Evolutionary conservation across 257 asterid species (phyloP).

Genomic region (Rubia yunnanensis): DNA sequence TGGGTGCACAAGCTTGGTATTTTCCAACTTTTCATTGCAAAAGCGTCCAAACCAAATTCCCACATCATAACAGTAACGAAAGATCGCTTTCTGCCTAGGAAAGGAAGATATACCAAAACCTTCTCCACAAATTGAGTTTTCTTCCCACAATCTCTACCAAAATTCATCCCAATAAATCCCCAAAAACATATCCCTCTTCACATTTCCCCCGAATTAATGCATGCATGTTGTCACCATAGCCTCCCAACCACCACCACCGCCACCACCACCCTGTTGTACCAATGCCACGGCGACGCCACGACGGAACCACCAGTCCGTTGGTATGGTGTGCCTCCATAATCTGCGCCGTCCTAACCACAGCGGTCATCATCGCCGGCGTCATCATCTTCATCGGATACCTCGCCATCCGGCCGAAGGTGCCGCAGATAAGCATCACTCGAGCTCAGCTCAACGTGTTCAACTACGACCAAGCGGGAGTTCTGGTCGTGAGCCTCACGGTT

Average conservation of each 20-base stretch:
- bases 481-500: constrained; percentile 41
- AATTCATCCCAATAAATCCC: constrained; percentile 15
- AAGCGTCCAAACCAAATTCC: constrained; percentile 3
- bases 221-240: constrained; percentile 10
- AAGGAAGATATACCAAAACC: constrained; percentile 88
- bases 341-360: constrained; percentile 48
- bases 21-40: constrained; percentile 7
- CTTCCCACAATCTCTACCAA: constrained; percentile 5
- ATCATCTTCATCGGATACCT: constrained; percentile 53
- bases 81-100: constrained; percentile 55
- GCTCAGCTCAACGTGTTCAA: constrained; percentile 56
- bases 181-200: background rate
- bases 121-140: constrained; percentile 31
- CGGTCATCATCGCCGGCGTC: constrained; percentile 59
- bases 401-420: constrained; percentile 53
- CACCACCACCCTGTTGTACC: constrained; percentile 13
- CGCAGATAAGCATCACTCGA: constrained; percentile 31
- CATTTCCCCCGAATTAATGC: constrained; percentile 5
- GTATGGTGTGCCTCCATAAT: constrained; percentile 62
- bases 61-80: constrained; percentile 3
- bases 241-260: background rate
- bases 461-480: constrained; percentile 43
- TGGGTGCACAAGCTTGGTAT: constrained; percentile 27
- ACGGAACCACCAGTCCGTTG: constrained; percentile 47
- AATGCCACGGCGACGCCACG: constrained; percentile 51